Base-by-base conservation (phyloP, 2,329 filamentous ascomycete species). In the Ambrosiella beaveri region DNA sequence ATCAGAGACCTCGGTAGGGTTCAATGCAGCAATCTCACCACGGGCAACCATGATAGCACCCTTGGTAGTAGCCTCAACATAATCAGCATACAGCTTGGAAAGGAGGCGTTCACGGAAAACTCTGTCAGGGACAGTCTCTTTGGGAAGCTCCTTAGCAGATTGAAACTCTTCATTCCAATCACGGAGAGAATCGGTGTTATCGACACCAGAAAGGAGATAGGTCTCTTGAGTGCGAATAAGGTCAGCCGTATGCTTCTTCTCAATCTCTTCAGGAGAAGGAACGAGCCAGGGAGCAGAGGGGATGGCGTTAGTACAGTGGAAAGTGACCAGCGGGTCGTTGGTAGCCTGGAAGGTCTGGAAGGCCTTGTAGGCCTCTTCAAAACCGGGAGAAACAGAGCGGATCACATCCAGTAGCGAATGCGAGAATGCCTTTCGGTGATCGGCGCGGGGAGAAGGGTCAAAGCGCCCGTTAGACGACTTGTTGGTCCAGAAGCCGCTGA, bases 81-180 rank as follows among this genome's bases (percentile, higher is more conserved):
- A 98, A 70, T 98, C 93, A 9, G 93, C 93, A 68, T 95, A 97
- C 1, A 98, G 80, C 74, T 98, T 98, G 13, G 89, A 93, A 7
- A 93, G 86, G 58, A 98, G 76, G 38, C 93, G 83, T 71, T 98
- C 93, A 37, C 93, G 81, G 78, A 97, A 97, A 15, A 98, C 90
- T 57, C 91, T 83, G 67, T 98, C 93, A 70, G 96, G 91, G 9
- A 98, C 86, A 7, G 84, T 88, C 63, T 96, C 91, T 67, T 89
- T 91, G 39, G 91, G 90, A 62, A 98, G 78, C 70, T 98, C 93
- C 65, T 88, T 84, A 9, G 93, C 95, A 1, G 91, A 95, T 70
- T 98, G 93, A 68, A 98, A 95, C 68, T 98, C 93, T 70, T 98
- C 93, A 65, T 98, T 98, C 91, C 94, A 98, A 70, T 98, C 93